Base-by-base conservation (phyloP, 106 monocot genomes). In the Triglochin maritima region DNA sequence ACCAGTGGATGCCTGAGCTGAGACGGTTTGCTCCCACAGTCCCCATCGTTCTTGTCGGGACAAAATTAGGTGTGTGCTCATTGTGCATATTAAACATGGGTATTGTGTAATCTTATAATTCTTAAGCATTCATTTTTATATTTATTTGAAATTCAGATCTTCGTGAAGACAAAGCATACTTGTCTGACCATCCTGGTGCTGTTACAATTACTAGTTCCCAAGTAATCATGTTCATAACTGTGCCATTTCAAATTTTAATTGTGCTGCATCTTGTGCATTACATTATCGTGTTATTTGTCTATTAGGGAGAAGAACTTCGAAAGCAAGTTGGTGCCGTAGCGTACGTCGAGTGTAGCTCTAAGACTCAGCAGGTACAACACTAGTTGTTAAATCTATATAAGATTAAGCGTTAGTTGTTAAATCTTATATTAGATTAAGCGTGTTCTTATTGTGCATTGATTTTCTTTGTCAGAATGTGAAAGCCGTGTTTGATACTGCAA, bases 1-100 rank as follows among this genome's bases (percentile, higher is more conserved):
- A 5, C 52, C 79, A 93, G 93, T 93, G 93, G 93, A 93, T 93
- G 86, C 93, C 88, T 53, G 93, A 93, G 73, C 86, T 93, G 15
- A 83, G 93, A 17, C 86, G 93, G 16, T 93, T 93, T 74, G 85
- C 93, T 13, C 93, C 93, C 43, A 86, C 71, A 69, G 84, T 89
- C 64, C 93, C 93, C 15, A 78, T 93, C 63, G 81, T 89, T 69
- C 80, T 94, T 8, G 94, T 94, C 56, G 94, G 89, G 51, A 89
- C 94, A 45, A 94, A 94, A 51, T 63, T 89, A 74, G 94, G 94
- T 88, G 49, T 14, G 65, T 46, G 13, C 5, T 47, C 9, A 8
- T n/a, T 46, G 14, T n/a, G 13, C 56, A 46, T n/a, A 0, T 6
- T 6, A 12, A 8, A 44, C 13, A 47, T 57, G n/a, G n/a, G n/a